Evolutionary conservation across 257 asterid species (phyloP).

Genomic region (Rubia yunnanensis): DNA sequence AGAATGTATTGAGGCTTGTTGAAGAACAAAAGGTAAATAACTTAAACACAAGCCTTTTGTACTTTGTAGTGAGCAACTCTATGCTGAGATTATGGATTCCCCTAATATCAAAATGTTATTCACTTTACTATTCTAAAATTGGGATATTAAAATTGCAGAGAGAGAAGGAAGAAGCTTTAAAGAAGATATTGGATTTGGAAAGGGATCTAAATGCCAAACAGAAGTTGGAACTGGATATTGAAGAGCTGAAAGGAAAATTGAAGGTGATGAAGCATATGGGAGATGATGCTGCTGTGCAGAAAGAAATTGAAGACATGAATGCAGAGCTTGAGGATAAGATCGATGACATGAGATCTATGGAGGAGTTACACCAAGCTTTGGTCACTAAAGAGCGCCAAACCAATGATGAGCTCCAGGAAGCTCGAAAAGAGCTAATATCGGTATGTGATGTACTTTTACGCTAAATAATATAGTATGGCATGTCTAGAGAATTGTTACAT

Average conservation of each 20-base stretch:
- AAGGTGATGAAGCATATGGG: conserved; percentile 44
- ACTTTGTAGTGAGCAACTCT: background rate
- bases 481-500: background rate
- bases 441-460: conserved; percentile 11
- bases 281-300: conserved; percentile 34
- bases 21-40: conserved; percentile 71
- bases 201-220: conserved; percentile 27
- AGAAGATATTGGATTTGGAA: conserved; percentile 46
- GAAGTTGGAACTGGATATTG: conserved; percentile 29
- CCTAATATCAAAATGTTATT: background rate
- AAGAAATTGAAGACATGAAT: conserved; percentile 29
- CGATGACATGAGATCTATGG: conserved; percentile 28
- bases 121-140: background rate
- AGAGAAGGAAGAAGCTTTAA: conserved; percentile 47
- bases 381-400: conserved; percentile 26
- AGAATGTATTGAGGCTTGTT: conserved; percentile 62
- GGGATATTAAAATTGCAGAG: conserved; percentile 39
- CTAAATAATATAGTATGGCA: background rate
- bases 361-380: conserved; percentile 17
- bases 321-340: conserved; percentile 22
- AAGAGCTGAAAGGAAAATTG: conserved; percentile 29
- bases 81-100: background rate
- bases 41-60: background rate
- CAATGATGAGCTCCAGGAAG: conserved; percentile 34
- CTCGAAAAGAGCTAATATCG: conserved; percentile 22